Conservation (phyloP, 2,329 filamentous ascomycete species). For the Rhytidhysteron rufulum region DNA sequence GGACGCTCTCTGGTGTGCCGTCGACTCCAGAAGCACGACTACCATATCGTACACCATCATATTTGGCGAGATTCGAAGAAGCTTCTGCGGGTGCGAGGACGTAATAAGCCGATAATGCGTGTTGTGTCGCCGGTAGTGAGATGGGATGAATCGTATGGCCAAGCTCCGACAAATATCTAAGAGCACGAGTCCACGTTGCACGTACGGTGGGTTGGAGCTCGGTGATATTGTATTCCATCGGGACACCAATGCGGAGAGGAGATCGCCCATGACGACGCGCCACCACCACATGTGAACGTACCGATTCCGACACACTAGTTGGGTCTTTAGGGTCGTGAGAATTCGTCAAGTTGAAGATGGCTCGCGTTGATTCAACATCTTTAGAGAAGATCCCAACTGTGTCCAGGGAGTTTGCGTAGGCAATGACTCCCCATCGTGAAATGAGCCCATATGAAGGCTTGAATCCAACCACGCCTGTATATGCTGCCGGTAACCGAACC, state of each 20-base stretch:
- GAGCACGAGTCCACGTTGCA: constrained; percentile 62
- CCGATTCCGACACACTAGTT: constrained; percentile 60
- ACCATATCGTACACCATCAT: constrained; percentile 94
- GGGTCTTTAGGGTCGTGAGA: constrained; percentile 68
- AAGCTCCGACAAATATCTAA: constrained; percentile 56
- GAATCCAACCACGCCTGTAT: constrained; percentile 77
- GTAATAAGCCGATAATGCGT: constrained; percentile 91
- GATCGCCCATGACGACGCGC: background rate
- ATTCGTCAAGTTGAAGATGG: constrained; percentile 48
- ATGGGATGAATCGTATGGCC: constrained; percentile 73
- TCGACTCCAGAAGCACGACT: constrained; percentile 53
- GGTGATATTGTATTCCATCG: constrained; percentile 78
- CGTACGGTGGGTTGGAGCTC: constrained; percentile 71
- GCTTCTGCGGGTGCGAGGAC: constrained; percentile 92
- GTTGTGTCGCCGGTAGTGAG: constrained; percentile 76
- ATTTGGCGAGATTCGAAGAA: constrained; percentile 92
- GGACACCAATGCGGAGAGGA: constrained; percentile 52
- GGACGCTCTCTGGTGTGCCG: constrained; percentile 47
- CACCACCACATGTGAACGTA: constrained; percentile 46
- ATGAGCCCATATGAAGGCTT: constrained; percentile 90
- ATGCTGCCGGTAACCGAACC: constrained; percentile 81
- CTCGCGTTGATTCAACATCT: constrained; percentile 46
- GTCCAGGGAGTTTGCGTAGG: constrained; percentile 89
- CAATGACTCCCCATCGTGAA: constrained; percentile 80
- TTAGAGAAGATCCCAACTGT: constrained; percentile 75